These are phyloP conservation scores for Meripilus lineatus DNA, from an alignment of 1,284 basidiomycete genomes.

Conservation along the genomic window DNA sequence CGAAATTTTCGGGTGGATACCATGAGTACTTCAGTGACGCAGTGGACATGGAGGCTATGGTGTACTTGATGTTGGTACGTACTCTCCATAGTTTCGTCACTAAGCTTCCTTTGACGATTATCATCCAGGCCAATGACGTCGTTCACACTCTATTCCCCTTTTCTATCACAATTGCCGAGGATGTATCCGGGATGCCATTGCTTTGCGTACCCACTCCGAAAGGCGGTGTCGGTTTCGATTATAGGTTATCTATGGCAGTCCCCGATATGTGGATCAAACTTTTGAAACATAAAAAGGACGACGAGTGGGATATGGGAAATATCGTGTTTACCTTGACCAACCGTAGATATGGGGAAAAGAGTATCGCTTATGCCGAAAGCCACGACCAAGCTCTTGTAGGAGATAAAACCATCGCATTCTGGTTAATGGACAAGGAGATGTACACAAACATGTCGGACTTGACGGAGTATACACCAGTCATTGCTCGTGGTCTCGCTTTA, in stretches of 20 bases:
- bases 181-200: slow-evolving; percentile 97
- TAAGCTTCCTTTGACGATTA: slow-evolving; percentile 7
- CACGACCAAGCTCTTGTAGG: slow-evolving; percentile 98
- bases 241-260: slow-evolving; percentile 95
- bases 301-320: slow-evolving; percentile 85
- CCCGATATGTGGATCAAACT: slow-evolving; percentile 99
- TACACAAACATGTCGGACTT: slow-evolving; percentile 97
- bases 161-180: slow-evolving; percentile 91
- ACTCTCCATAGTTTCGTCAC: not conserved
- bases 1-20: slow-evolving; percentile 96
- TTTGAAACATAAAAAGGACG: slow-evolving; percentile 87
- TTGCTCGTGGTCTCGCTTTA: slow-evolving; percentile 86
- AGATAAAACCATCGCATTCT: slow-evolving; percentile 97
- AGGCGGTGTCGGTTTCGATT: slow-evolving; percentile 96
- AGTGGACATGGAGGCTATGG: slow-evolving; percentile 87
- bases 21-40: slow-evolving; percentile 93
- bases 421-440: slow-evolving; percentile 99
- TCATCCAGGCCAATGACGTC: slow-evolving; percentile 81
- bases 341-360: slow-evolving; percentile 85
- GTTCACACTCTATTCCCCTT: slow-evolving; percentile 80
- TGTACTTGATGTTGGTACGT: slow-evolving; percentile 94
- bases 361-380: slow-evolving; percentile 93
- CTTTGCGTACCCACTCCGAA: slow-evolving; percentile 76
- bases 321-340: slow-evolving; percentile 92
- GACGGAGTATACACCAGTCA: slow-evolving; percentile 78